phyloP scores from a whole-genome alignment of 768 basidiomycete genomes.

The Fibroporia radiculosa region DNA sequence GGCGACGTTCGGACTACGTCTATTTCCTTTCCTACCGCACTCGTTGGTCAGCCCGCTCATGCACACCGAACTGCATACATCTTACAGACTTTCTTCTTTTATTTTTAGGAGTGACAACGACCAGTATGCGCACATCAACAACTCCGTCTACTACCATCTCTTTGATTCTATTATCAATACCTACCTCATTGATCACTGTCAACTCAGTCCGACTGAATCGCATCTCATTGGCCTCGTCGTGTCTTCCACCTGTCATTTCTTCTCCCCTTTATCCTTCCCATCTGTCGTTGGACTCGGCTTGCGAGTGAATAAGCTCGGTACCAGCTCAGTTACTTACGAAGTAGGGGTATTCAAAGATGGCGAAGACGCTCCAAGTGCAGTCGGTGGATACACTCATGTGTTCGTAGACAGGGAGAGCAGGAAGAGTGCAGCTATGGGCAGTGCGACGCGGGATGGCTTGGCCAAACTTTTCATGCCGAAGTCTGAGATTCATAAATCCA shows the following conservation, averaged over 20 bases:
- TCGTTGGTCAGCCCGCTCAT: slow-evolving; percentile 47
- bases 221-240: slow-evolving; percentile 68
- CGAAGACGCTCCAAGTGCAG: slow-evolving; percentile 27
- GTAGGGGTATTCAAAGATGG: slow-evolving; percentile 61
- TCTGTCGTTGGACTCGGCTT: slow-evolving; percentile 63
- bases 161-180: slow-evolving; percentile 80
- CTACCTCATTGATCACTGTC: slow-evolving; percentile 64
- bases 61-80: neutral
- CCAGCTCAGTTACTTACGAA: slow-evolving; percentile 73
- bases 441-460: slow-evolving; percentile 39
- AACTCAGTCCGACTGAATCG: slow-evolving; percentile 41
- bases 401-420: slow-evolving; percentile 60
- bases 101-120: slow-evolving; percentile 79
- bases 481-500: no score
- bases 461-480: slow-evolving; percentile 30
- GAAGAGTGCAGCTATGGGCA: slow-evolving; percentile 44
- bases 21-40: slow-evolving; percentile 60
- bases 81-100: no score
- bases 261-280: slow-evolving; percentile 67
- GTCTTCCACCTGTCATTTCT: slow-evolving; percentile 74
- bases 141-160: slow-evolving; percentile 72
- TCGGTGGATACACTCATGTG: slow-evolving; percentile 72
- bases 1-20: slow-evolving; percentile 35
- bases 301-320: slow-evolving; percentile 59
- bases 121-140: slow-evolving; percentile 79